These are phyloP conservation scores for Jamesozyma hellenica DNA, from an alignment of 805 yeast species.

Conservation along the genomic window DNA sequence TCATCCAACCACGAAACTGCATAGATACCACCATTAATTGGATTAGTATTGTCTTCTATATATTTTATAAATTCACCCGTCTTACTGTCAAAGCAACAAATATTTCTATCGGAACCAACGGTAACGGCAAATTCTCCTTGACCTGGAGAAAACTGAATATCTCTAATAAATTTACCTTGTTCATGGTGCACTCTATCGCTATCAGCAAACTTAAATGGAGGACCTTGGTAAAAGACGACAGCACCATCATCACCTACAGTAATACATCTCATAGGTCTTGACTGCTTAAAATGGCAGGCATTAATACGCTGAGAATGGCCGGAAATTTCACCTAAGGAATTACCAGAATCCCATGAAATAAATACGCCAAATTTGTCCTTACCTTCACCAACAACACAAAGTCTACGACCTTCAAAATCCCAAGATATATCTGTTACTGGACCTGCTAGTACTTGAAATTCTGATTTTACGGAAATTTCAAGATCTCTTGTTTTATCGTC, in stretches of 20 bases:
- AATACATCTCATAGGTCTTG: constrained; percentile 86
- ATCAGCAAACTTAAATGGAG: constrained; percentile 80
- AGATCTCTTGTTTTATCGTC: constrained; percentile 39
- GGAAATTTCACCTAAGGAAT: constrained; percentile 90
- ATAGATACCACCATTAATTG: constrained; percentile 74
- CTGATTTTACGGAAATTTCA: constrained; percentile 56
- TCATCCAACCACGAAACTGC: constrained; percentile 58
- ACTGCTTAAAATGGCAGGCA: constrained; percentile 74
- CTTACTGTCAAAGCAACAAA: constrained; percentile 76
- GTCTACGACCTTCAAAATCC: constrained; percentile 80
- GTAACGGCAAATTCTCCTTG: constrained; percentile 55
- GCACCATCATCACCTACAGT: constrained; percentile 87
- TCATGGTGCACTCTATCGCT: constrained; percentile 66
- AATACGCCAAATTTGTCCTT: constrained; percentile 87
- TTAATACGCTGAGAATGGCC: constrained; percentile 83
- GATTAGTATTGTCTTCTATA: constrained; percentile 31
- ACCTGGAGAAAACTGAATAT: constrained; percentile 71
- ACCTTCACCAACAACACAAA: constrained; percentile 93
- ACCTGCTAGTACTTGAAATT: constrained; percentile 70
- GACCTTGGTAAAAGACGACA: constrained; percentile 78
- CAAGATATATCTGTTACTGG: constrained; percentile 75
- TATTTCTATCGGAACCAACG: constrained; percentile 76
- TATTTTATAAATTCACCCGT: constrained; percentile 63
- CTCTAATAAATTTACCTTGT: constrained; percentile 58
- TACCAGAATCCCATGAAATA: constrained; percentile 89